phyloP scores from a whole-genome alignment of 441 rosid species.

The Pelargonium australe region DNA sequence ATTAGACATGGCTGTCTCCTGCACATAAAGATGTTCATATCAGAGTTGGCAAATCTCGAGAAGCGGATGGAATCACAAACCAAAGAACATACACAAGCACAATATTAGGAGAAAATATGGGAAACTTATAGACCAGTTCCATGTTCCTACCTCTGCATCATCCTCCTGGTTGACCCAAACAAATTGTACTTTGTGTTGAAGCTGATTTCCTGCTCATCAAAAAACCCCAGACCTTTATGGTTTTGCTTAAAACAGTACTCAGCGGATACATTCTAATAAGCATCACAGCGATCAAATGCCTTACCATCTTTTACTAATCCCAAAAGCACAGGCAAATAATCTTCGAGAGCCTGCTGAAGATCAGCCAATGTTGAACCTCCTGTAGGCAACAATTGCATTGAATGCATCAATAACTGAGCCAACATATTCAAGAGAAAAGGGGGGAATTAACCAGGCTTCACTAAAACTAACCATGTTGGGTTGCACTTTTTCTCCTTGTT shows the following conservation, averaged over 20 bases:
- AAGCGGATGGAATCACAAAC: slow-evolving; percentile 8
- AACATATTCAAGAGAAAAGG: slow-evolving; percentile 6
- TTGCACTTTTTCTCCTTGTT: slow-evolving; percentile 77
- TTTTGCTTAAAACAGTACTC: not conserved
- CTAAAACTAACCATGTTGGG: slow-evolving; percentile 74
- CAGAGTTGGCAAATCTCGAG: slow-evolving; percentile 19
- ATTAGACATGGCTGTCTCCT: slow-evolving; percentile 82
- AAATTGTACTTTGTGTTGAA: slow-evolving; percentile 71
- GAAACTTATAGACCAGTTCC: slow-evolving; percentile 15
- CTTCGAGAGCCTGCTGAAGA: slow-evolving; percentile 95
- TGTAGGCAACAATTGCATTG: slow-evolving; percentile 27
- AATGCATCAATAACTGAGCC: not conserved
- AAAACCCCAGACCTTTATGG: not conserved
- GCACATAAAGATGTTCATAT: slow-evolving; percentile 30
- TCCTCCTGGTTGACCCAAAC: slow-evolving; percentile 94
- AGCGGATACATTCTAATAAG: slow-evolving; percentile 7
- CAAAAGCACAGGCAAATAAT: slow-evolving; percentile 26
- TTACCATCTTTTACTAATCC: slow-evolving; percentile 87
- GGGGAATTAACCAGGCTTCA: slow-evolving; percentile 17
- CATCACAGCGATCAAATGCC: slow-evolving; percentile 10
- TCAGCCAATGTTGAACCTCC: slow-evolving; percentile 94
- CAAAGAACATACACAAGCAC: not conserved
- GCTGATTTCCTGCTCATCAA: slow-evolving; percentile 46
- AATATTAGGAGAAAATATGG: not conserved
- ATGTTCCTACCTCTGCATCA: slow-evolving; percentile 62